Base-by-base conservation (phyloP, 768 basidiomycete species). In the Mycena metata region DNA sequence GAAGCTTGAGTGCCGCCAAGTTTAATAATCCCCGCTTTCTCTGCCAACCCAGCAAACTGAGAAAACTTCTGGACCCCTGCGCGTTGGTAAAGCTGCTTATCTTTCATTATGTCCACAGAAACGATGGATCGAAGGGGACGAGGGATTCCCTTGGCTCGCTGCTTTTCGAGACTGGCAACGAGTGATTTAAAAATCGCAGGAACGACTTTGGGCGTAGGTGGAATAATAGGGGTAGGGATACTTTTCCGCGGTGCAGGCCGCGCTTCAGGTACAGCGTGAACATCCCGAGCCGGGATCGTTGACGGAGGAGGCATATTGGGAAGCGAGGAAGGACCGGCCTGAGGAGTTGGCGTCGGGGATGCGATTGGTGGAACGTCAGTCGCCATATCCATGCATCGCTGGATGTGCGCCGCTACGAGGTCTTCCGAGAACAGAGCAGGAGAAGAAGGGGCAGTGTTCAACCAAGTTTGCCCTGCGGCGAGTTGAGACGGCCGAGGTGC, bases 21-120 rank as follows among this genome's bases (percentile, higher is more conserved):
- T 59, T 75, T 63, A 36, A 83, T 65, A 24, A 85, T 62, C 26
- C 73, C 74, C 9, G 63, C 71, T 58, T 76, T 68, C 35, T 72
- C 72, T 15, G 83, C 83, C 50, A 72, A 70, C 7, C 35, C 59
- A 23, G 79, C 33, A 54, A 84, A 83, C 35, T 78, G 74, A 15
- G 67, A 75, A 66, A 83, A 82, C 19, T 74, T 73, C 1, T 64
- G 21, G 17, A 78, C 80, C 1, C 81, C 79, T 15, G 80, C 81
- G 3, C 66, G 58, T 49, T 66, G 30, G 49, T 83, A 84, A 11
- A 77, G 60, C 23, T 54, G 56, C 39, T 72, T 2, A 24, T 60
- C 47, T 33, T 39, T n/a, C 24, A 65, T 60, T 8, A 64, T 64
- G 1, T 68, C 57, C 15, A 70, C 43, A 35, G 24, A 30, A 35